phyloP scores from a whole-genome alignment of 2,329 filamentous ascomycete genomes.

The Beauveria rudraprayagi region DNA sequence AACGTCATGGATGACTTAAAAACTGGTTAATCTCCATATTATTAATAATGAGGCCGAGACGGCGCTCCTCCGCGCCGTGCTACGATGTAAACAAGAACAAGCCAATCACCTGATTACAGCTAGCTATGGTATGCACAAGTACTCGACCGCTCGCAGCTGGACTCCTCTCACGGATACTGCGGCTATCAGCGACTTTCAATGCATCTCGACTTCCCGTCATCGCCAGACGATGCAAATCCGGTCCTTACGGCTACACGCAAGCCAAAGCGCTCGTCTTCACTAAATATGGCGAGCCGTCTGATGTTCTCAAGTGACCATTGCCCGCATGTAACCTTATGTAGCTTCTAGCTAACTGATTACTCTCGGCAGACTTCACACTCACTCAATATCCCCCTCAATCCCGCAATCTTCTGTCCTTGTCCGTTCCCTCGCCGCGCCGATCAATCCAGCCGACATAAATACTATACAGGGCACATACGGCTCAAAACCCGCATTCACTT shows the following conservation, averaged over 20 bases:
- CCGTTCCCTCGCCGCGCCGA: constrained; percentile 79
- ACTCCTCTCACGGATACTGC: not conserved
- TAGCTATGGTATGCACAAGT: not conserved
- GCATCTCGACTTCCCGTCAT: constrained; percentile 15
- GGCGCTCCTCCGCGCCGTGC: too few relatives aligned
- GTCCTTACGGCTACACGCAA: constrained; percentile 73
- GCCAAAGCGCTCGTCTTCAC: constrained; percentile 74
- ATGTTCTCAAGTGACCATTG: constrained; percentile 57
- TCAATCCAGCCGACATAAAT: constrained; percentile 98
- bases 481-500: constrained; percentile 69
- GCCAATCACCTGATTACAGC: not conserved
- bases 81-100: not conserved
- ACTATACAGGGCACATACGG: constrained; percentile 96
- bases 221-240: constrained; percentile 43
- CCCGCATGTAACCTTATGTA: not conserved
- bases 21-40: not conserved
- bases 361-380: constrained; percentile 53
- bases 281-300: constrained; percentile 64
- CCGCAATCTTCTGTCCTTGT: constrained; percentile 61
- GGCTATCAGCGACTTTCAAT: not conserved
- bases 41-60: too few relatives aligned
- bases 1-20: constrained; percentile 1
- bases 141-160: not conserved
- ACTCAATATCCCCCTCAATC: constrained; percentile 70
- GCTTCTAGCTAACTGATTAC: constrained; percentile 1